These are phyloP conservation scores for Raffaelea albimanens DNA, from an alignment of 2,329 filamentous ascomycete genomes.

Conservation along the genomic window DNA sequence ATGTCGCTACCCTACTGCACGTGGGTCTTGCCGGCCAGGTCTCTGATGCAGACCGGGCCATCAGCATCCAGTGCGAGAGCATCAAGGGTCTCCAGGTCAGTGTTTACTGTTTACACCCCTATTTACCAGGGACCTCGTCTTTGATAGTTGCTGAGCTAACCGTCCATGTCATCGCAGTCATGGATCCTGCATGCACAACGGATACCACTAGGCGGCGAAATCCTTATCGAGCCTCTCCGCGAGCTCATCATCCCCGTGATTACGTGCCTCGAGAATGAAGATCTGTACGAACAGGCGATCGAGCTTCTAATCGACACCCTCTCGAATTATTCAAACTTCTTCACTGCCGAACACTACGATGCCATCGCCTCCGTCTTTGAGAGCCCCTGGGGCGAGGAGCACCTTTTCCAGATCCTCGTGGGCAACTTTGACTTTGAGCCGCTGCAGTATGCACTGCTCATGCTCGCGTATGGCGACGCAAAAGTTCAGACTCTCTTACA, in stretches of 20 bases:
- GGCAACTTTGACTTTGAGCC: slow-evolving; percentile 56
- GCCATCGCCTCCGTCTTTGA: slow-evolving; percentile 50
- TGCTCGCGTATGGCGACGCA: slow-evolving; percentile 61
- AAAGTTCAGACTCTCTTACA: slow-evolving; percentile 51
- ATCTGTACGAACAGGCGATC: slow-evolving; percentile 49
- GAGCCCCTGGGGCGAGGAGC: slow-evolving; percentile 47
- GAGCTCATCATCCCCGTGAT: slow-evolving; percentile 51
- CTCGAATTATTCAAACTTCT: slow-evolving; percentile 54
- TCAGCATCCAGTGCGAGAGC: slow-evolving; percentile 39
- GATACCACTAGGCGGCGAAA: slow-evolving; percentile 45
- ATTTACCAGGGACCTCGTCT: neutral
- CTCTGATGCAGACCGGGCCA: neutral
- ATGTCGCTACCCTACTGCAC: slow-evolving; percentile 38
- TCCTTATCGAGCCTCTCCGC: slow-evolving; percentile 49
- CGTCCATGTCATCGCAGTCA: too few relatives aligned
- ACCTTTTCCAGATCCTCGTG: slow-evolving; percentile 44
- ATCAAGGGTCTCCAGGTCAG: slow-evolving; percentile 56
- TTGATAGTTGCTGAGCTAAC: neutral
- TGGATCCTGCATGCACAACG: slow-evolving; percentile 69
- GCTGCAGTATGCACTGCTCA: slow-evolving; percentile 55
- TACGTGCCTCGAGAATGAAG: slow-evolving; percentile 47
- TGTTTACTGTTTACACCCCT: neutral
- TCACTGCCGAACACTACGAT: slow-evolving; percentile 48
- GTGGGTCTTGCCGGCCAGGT: slow-evolving; percentile 8
- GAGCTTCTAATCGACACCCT: slow-evolving; percentile 59